Conservation (phyloP, 2,329 filamentous ascomycete genomes). For the Beauveria sp. region DNA sequence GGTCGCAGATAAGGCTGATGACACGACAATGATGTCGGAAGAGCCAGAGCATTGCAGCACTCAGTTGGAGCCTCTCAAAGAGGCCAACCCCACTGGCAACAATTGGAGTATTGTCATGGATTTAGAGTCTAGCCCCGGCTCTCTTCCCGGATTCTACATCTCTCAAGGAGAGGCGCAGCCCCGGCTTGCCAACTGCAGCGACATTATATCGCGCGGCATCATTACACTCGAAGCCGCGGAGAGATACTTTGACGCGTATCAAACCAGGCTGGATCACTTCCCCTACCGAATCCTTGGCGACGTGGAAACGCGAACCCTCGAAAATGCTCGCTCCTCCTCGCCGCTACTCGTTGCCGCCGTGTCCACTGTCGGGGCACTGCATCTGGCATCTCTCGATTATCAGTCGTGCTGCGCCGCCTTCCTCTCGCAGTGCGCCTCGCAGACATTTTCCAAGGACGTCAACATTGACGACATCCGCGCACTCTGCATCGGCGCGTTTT, state of each 20-base stretch:
- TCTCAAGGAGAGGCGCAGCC: conserved; percentile 5
- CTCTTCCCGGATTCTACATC: conserved; percentile 9
- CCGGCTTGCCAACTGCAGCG: neutral
- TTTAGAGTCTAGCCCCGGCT: conserved; percentile 2
- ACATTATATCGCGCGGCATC: conserved; percentile 9
- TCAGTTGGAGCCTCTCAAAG: neutral
- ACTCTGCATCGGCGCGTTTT: conserved; percentile 55
- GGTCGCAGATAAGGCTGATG: neutral
- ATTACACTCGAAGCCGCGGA: conserved; percentile 9
- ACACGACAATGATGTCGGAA: conserved; percentile 3
- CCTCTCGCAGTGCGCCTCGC: conserved; percentile 10
- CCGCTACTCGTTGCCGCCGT: conserved; percentile 12
- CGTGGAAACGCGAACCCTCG: conserved; percentile 2
- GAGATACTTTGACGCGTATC: conserved; percentile 10
- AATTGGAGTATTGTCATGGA: conserved; percentile 12
- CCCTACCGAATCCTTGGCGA: conserved; percentile 11
- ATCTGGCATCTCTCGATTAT: conserved; percentile 9
- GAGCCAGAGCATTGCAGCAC: neutral
- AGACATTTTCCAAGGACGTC: conserved; percentile 27
- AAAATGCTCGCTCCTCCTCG: conserved; percentile 3
- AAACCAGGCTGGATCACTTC: conserved; percentile 11
- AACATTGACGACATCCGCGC: conserved; percentile 51
- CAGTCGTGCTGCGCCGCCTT: conserved; percentile 9
- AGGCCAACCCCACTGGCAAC: neutral
- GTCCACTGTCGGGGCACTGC: conserved; percentile 12